These are phyloP conservation scores for Yamadazyma aaseri DNA, from an alignment of 1,139 yeast species.

Conservation along the genomic window DNA sequence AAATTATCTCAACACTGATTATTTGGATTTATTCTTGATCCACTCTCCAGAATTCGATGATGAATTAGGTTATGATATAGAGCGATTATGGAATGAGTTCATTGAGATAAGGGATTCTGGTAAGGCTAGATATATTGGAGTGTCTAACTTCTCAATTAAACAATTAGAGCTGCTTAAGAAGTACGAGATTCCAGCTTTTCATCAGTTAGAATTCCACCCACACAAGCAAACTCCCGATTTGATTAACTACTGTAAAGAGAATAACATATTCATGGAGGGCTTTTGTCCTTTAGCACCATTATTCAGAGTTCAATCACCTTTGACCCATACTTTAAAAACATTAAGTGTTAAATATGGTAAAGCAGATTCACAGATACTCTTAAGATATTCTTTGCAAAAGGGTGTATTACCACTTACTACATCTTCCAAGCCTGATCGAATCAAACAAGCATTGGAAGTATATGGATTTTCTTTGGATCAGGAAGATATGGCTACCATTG, in stretches of 20 bases:
- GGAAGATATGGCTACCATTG: conserved; percentile 25
- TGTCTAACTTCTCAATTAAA: conserved; percentile 32
- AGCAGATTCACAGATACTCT: conserved; percentile 59
- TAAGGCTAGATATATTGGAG: conserved; percentile 41
- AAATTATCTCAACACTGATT: conserved; percentile 50
- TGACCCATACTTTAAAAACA: conserved; percentile 24
- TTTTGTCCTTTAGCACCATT: conserved; percentile 41
- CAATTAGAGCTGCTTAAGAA: conserved; percentile 45
- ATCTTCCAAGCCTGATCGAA: conserved; percentile 57
- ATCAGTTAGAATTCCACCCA: conserved; percentile 44
- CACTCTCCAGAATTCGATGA: conserved; percentile 62
- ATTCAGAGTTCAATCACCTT: conserved; percentile 23
- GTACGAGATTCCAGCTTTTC: conserved; percentile 27
- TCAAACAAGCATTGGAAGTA: conserved; percentile 51
- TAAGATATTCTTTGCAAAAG: conserved; percentile 66
- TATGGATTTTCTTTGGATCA: conserved; percentile 43
- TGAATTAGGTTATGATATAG: conserved; percentile 34
- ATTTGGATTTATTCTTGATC: conserved; percentile 68
- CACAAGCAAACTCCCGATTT: conserved; percentile 35
- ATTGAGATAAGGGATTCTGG: conserved; percentile 37
- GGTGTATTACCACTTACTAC: conserved; percentile 74
- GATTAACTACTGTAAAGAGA: conserved; percentile 23
- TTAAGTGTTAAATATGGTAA: conserved; percentile 50
- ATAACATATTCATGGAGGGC: conserved; percentile 36
- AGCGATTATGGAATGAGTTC: conserved; percentile 38